These are phyloP conservation scores for Entophlyctis luteolus DNA, from an alignment of 192 early-diverging fungal genomes.

Conservation along the genomic window DNA sequence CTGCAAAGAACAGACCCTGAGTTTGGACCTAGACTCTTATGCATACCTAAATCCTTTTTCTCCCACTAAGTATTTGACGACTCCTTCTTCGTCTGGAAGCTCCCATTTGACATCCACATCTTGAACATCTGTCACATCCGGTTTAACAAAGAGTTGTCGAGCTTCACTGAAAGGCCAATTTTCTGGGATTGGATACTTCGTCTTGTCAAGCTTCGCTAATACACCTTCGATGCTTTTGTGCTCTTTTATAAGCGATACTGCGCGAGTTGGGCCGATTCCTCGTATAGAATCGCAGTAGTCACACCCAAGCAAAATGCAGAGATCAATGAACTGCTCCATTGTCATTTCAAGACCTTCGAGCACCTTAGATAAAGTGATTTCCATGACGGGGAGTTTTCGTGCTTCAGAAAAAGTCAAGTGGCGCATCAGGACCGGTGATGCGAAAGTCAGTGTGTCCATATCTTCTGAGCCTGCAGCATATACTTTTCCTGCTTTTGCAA, in stretches of 20 bases:
- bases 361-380: conserved; percentile 78
- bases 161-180: conserved; percentile 88
- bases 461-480: conserved; percentile 95
- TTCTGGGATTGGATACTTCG: conserved; percentile 77
- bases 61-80: conserved; percentile 83
- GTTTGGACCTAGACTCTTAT: background rate
- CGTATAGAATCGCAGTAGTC: conserved; percentile 95
- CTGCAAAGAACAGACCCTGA: conserved; percentile 27
- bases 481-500: conserved; percentile 85
- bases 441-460: conserved; percentile 98
- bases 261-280: conserved; percentile 85
- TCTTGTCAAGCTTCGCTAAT: conserved; percentile 66
- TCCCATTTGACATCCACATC: conserved; percentile 66
- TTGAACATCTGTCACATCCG: conserved; percentile 70
- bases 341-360: conserved; percentile 73
- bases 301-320: conserved; percentile 95
- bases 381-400: conserved; percentile 85
- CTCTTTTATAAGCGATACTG: conserved; percentile 78
- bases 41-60: conserved; percentile 89
- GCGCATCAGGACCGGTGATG: conserved; percentile 79
- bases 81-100: conserved; percentile 59
- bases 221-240: conserved; percentile 79
- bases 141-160: conserved; percentile 79
- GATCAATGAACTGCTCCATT: conserved; percentile 85
- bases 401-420: conserved; percentile 90